phyloP scores from a whole-genome alignment of 257 asterid species.

The Scutellaria minor region DNA sequence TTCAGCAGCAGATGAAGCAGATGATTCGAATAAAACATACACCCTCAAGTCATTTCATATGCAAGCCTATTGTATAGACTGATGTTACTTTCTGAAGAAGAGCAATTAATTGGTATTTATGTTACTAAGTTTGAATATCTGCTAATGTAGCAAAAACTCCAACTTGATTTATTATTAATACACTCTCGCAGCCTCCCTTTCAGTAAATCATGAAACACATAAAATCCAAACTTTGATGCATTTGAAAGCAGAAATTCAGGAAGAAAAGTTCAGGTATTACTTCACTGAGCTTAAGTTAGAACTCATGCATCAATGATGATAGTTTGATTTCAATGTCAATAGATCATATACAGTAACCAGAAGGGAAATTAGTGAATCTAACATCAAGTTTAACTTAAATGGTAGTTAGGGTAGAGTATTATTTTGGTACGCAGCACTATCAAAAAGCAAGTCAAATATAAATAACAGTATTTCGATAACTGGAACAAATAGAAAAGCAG shows the following conservation, averaged over 20 bases:
- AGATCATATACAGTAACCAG: slow-evolving; percentile 16
- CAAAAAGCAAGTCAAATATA: not conserved
- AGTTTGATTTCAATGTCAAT: not conserved
- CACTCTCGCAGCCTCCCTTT: not conserved
- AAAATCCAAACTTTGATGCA: not conserved
- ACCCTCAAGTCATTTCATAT: slow-evolving; percentile 10
- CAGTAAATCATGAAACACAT: not conserved
- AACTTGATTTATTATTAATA: not conserved
- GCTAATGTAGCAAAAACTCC: not conserved
- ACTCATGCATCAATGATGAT: not conserved
- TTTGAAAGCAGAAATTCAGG: slow-evolving; percentile 4
- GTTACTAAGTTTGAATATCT: slow-evolving; percentile 15
- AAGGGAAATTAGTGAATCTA: slow-evolving; percentile 7
- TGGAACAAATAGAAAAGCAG: not conserved
- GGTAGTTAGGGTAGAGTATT: not conserved
- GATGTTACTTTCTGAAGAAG: not conserved
- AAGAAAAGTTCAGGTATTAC: not conserved
- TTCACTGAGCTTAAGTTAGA: not conserved
- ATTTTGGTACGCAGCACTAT: slow-evolving; percentile 11
- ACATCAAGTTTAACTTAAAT: slow-evolving; percentile 12
- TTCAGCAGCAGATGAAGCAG: no score
- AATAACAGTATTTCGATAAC: not conserved
- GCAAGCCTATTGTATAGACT: slow-evolving; percentile 2
- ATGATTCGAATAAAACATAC: not conserved
- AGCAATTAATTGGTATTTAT: not conserved